Evolutionary conservation across 108 stramenopile species (phyloP).

Genomic region (Cyclotella choctawhatcheeana): DNA sequence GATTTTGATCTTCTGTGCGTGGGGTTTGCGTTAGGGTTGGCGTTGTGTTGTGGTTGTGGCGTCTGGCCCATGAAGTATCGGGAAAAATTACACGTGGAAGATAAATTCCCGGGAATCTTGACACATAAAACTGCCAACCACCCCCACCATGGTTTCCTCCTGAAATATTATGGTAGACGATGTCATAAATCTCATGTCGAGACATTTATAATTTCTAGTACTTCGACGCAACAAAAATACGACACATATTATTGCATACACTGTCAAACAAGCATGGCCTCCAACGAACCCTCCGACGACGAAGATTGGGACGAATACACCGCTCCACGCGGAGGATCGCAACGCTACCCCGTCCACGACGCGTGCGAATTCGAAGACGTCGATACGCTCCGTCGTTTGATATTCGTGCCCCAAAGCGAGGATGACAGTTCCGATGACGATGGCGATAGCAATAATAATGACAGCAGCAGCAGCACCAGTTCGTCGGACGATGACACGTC

Average conservation of each 20-base stretch:
- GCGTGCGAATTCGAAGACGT: constrained; percentile 84
- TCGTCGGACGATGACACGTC: constrained; percentile 33
- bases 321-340: constrained; percentile 38
- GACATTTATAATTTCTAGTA: not conserved
- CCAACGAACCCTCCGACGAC: constrained; percentile 55
- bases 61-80: no score
- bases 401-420: constrained; percentile 52
- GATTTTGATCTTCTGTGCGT: no score
- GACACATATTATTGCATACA: not conserved
- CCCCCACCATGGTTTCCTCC: constrained; percentile 15
- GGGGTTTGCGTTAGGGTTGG: no score
- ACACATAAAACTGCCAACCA: not conserved
- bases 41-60: no score
- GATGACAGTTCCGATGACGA: constrained; percentile 37
- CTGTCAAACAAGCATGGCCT: no score
- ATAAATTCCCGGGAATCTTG: not conserved
- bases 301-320: constrained; percentile 69
- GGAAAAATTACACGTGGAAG: constrained; percentile 3
- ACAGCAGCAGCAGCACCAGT: no score
- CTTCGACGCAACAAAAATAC: not conserved
- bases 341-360: constrained; percentile 87
- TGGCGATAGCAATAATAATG: not conserved
- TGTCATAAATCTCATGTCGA: no score
- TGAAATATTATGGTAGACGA: no score
- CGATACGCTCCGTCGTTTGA: constrained; percentile 57